Conservation (phyloP, 2,329 filamentous ascomycete species). For the Hypomyces rosellus region DNA sequence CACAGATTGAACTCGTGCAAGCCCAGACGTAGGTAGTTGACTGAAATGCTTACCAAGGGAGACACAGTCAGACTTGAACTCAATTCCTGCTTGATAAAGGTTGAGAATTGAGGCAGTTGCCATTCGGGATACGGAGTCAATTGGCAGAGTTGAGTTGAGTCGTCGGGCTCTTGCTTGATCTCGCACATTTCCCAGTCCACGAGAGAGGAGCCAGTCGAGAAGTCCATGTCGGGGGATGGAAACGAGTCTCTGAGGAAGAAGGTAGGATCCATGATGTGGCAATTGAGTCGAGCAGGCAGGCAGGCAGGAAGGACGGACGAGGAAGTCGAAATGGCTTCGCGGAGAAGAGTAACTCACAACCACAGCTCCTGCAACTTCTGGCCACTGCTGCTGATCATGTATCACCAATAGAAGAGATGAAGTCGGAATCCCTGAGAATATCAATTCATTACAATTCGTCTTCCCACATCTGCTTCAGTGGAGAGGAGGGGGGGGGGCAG, state of each 20-base stretch:
- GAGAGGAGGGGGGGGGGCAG: not conserved
- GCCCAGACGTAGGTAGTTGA: conserved; percentile 1
- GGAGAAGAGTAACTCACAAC: not conserved
- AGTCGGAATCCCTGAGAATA: too few species aligned
- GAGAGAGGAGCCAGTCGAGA: not conserved
- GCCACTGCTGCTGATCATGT: too few species aligned
- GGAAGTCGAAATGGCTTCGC: too few species aligned
- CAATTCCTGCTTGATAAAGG: not conserved
- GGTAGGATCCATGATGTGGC: conserved; percentile 4
- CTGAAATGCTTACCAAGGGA: conserved; percentile 5
- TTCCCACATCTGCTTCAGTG: not conserved
- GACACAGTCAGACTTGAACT: not conserved
- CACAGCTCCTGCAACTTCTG: too few species aligned
- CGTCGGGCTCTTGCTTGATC: not conserved
- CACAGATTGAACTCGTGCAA: not conserved
- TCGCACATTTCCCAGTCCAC: conserved; percentile 3
- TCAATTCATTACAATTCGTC: too few species aligned
- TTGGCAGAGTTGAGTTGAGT: not conserved
- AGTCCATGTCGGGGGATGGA: not conserved
- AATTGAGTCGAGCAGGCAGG: not conserved
- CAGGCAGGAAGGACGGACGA: not conserved
- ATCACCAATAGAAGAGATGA: too few species aligned
- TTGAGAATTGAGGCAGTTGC: conserved; percentile 3
- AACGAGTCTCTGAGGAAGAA: not conserved
- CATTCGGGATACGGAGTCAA: not conserved